Base-by-base conservation (phyloP, 2,329 filamentous ascomycete genomes). In the Knufia petricola region DNA sequence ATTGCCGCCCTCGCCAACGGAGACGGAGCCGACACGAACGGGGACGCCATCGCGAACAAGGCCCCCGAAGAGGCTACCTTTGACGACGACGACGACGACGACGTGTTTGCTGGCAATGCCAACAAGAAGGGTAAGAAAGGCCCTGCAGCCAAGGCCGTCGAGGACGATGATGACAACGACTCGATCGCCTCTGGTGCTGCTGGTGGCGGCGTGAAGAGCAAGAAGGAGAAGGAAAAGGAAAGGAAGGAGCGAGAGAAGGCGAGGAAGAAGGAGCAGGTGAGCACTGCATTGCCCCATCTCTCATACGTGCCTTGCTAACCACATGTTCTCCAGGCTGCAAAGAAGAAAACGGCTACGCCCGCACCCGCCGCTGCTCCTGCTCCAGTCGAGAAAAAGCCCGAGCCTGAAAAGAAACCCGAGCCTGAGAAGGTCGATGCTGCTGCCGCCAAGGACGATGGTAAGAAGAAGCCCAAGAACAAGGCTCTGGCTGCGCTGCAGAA, bases 161-260 rank as follows among this genome's bases (percentile, higher is more conserved):
- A 62, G 10, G 69, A 62, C 13, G 74, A 69, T 20, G 75, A 72
- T 2, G 75, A 73, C 17, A 74, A 74, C 15, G 74, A 69, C 9
- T 78, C 66, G 6, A 75, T 73, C 9, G 41, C 41, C 9, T 20
- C 15, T 32, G 43, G 43, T 23, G 43, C 43, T 23, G 44, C 23
- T 3, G 72, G 73, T 51, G 83, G 83, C 38, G 78, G 81, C 48
- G 76, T 96, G 42, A 81, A 96, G 71, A 94, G 87, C 32, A 98
- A 96, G 78, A 92, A 94, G 50, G 89, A 98, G 72, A 98, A 98
- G 73, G 92, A 98, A 67, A 94, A 87, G 69, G 76, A 90, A 62
- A 96, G 90, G 37, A 98, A 95, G 72, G 92, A 98, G 73, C 82
- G 87, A 53, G 92, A 98, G 74, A 98, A 98, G 80, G 86, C 92